Percentiles rank a stretch among this genome's conserved stretches.
Evolutionary conservation across 1,139 yeast species (phyloP).

Genomic region (Blastobotrys buckinghamii): DNA sequence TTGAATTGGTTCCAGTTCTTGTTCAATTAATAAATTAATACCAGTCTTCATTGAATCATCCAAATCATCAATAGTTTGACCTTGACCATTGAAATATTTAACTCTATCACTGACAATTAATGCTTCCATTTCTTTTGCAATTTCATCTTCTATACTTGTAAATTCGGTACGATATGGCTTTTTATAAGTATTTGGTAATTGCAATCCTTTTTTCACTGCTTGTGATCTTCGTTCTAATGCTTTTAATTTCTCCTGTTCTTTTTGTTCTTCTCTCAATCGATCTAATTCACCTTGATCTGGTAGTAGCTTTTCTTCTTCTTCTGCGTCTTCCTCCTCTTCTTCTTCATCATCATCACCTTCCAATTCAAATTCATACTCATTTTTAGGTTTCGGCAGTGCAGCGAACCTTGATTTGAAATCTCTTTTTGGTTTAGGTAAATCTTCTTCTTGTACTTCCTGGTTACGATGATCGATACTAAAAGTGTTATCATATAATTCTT

Average conservation of each 20-base stretch:
- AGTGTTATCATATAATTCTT: background rate
- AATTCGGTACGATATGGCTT: background rate
- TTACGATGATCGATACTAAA: background rate
- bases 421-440: background rate
- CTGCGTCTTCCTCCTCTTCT: conserved; percentile 8
- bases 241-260: conserved; percentile 19
- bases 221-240: conserved; percentile 41
- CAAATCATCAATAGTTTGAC: conserved; percentile 35
- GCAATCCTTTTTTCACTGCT: conserved; percentile 46
- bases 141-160: conserved; percentile 15
- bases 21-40: conserved; percentile 19
- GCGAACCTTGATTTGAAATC: conserved; percentile 1
- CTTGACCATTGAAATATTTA: conserved; percentile 25
- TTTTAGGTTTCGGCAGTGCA: conserved; percentile 50
- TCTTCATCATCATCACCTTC: conserved; percentile 30
- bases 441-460: background rate
- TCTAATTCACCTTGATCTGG: conserved; percentile 38
- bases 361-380: conserved; percentile 50
- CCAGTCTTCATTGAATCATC: conserved; percentile 35
- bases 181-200: conserved; percentile 38
- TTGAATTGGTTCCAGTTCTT: conserved; percentile 29
- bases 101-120: conserved; percentile 47
- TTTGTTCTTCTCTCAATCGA: conserved; percentile 22
- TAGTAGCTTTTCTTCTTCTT: conserved; percentile 13
- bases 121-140: conserved; percentile 37